Evolutionary conservation across 148 eudicot species (phyloP).

Genomic region (Nepenthes mirabilis): DNA sequence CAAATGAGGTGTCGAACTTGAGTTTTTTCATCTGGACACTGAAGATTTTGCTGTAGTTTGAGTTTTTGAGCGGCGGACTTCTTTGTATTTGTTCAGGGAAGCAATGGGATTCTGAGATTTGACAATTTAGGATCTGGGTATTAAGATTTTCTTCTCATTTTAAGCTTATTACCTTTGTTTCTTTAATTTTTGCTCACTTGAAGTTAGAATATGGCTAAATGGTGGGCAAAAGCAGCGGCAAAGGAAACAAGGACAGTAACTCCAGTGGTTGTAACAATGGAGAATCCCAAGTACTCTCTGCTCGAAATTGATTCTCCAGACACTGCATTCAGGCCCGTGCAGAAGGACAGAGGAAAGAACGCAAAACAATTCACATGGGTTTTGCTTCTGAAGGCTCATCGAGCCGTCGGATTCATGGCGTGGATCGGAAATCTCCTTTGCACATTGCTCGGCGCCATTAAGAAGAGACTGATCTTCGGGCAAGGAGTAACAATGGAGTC

Average conservation of each 20-base stretch:
- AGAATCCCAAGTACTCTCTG: conserved; percentile 36
- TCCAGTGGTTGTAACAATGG: conserved; percentile 50
- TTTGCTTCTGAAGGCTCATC: conserved; percentile 40
- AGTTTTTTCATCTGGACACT: not conserved
- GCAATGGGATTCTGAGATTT: conserved; percentile 2
- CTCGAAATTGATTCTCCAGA: conserved; percentile 39
- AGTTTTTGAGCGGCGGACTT: not conserved
- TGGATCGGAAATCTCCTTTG: conserved; percentile 43
- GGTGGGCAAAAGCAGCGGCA: conserved; percentile 21
- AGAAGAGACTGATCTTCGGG: conserved; percentile 29
- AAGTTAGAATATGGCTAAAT: conserved; percentile 16
- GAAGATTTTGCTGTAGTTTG: not conserved
- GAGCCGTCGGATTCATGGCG: conserved; percentile 42
- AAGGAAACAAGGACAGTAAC: conserved; percentile 36
- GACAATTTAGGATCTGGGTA: conserved; percentile 3
- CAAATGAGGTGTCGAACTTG: not conserved
- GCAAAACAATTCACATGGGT: conserved; percentile 55
- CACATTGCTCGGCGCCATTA: conserved; percentile 27
- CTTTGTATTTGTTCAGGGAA: not conserved
- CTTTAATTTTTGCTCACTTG: too few species aligned
- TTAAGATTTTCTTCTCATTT: not conserved
- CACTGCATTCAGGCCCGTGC: conserved; percentile 22
- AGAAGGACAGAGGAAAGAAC: conserved; percentile 35
- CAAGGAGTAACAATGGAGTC: conserved; percentile 33
- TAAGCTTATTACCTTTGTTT: too few species aligned